phyloP scores from a whole-genome alignment of 2,329 filamentous ascomycete genomes.

The Phialophora expanda region DNA sequence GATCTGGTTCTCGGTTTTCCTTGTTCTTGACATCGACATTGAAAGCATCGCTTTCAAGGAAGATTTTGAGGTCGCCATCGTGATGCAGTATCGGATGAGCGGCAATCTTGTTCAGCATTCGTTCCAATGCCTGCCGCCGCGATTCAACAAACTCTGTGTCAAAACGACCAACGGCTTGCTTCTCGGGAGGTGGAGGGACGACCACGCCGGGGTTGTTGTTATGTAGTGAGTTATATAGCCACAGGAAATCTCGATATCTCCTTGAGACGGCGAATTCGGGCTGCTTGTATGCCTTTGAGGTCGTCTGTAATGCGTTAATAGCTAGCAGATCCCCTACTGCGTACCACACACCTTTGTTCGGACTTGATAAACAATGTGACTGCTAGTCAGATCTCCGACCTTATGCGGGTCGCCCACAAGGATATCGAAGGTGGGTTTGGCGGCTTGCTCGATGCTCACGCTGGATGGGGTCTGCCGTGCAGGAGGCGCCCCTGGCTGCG shows the following conservation, averaged over 20 bases:
- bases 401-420: constrained; percentile 96
- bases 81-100: constrained; percentile 88
- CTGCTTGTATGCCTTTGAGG: constrained; percentile 93
- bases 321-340: constrained; percentile 12
- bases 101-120: constrained; percentile 97
- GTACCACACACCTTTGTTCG: constrained; percentile 74
- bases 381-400: constrained; percentile 94
- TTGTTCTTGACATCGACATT: constrained; percentile 98
- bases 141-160: constrained; percentile 97
- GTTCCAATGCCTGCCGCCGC: constrained; percentile 85
- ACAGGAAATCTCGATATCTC: constrained; percentile 94
- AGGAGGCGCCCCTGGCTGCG: constrained; percentile 49
- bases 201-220: constrained; percentile 94
- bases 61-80: constrained; percentile 91
- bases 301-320: constrained; percentile 65
- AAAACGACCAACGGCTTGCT: constrained; percentile 95
- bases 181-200: constrained; percentile 93
- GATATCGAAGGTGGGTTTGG: constrained; percentile 89
- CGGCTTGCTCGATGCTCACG: constrained; percentile 88
- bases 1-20: constrained; percentile 83
- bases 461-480: constrained; percentile 70
- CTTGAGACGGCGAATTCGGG: constrained; percentile 91
- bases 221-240: constrained; percentile 94
- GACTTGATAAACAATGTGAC: constrained; percentile 97
- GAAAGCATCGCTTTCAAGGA: constrained; percentile 94